These are phyloP conservation scores for Mycosphaerella sp. DNA, from an alignment of 2,329 filamentous ascomycete species.

Conservation along the genomic window DNA sequence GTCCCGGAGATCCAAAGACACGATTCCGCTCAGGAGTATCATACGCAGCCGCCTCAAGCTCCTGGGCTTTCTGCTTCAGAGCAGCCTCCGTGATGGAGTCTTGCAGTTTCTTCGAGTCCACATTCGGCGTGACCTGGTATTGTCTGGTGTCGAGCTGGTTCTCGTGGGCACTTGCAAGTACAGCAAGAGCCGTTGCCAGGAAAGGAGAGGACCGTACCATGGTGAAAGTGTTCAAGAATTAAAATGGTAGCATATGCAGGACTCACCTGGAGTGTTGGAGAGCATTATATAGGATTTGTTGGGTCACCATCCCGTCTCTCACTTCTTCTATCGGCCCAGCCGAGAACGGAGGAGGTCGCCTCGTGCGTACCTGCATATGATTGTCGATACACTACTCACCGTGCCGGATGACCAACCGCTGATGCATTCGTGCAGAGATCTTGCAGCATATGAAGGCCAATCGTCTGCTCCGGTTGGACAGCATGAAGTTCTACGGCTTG, in stretches of 20 bases:
- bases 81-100: conserved; percentile 16
- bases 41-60: conserved; percentile 37
- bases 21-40: conserved; percentile 34
- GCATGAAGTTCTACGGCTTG: not conserved
- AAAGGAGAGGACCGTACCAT: conserved; percentile 11
- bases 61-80: conserved; percentile 23
- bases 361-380: conserved; percentile 9
- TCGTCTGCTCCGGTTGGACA: conserved; percentile 4
- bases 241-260: not conserved
- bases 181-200: conserved; percentile 7
- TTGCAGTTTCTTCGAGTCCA: conserved; percentile 18
- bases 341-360: not conserved
- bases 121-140: conserved; percentile 8
- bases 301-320: not conserved
- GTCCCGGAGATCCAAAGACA: conserved; percentile 34
- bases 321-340: not conserved
- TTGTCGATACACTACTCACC: conserved; percentile 1
- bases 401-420: not conserved
- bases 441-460: not conserved
- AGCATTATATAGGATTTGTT: conserved; percentile 5
- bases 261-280: conserved; percentile 9
- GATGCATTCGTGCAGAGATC: not conserved
- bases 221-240: not conserved
- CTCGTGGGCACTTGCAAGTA: conserved; percentile 4
- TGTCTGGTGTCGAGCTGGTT: conserved; percentile 9